phyloP scores from a whole-genome alignment of 805 yeast genomes.

The Cyberlindnera veronae region DNA sequence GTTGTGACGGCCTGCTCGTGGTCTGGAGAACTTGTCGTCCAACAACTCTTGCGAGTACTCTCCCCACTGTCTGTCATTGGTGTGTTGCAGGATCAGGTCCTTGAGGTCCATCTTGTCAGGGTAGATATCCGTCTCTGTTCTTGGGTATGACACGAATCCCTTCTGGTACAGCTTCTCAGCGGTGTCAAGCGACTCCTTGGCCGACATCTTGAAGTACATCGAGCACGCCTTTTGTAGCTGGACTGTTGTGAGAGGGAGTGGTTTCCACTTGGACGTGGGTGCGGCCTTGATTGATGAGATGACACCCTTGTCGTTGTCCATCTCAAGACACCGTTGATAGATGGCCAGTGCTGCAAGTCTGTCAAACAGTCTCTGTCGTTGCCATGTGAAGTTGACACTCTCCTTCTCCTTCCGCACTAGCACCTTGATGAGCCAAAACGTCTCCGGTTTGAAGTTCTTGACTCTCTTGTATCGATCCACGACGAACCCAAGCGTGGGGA shows the following conservation, averaged over 20 bases:
- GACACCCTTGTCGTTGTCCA: constrained; percentile 40
- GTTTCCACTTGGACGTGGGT: constrained; percentile 75
- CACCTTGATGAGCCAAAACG: constrained; percentile 72
- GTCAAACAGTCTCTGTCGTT: constrained; percentile 69
- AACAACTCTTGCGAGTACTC: constrained; percentile 51
- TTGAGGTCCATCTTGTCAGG: constrained; percentile 73
- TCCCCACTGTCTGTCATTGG: constrained; percentile 62
- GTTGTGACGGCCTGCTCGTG: constrained; percentile 78
- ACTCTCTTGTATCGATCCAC: constrained; percentile 86
- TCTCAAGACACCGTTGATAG: constrained; percentile 60
- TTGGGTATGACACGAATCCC: constrained; percentile 91
- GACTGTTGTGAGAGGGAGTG: constrained; percentile 91
- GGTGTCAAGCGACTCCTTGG: constrained; percentile 67
- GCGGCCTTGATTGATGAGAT: constrained; percentile 49
- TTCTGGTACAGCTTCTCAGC: constrained; percentile 86
- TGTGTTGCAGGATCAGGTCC: constrained; percentile 58
- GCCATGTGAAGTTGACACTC: constrained; percentile 60
- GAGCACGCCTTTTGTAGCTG: constrained; percentile 88
- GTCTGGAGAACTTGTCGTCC: constrained; percentile 47
- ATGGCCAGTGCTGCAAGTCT: constrained; percentile 57
- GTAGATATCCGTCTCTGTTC: constrained; percentile 93
- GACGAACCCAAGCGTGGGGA: constrained; percentile 94
- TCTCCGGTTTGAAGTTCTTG: constrained; percentile 66
- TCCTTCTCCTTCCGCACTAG: constrained; percentile 42
- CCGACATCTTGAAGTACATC: constrained; percentile 65